Base-by-base conservation (phyloP, 75 land plant species). In the Larix kaempferi region DNA sequence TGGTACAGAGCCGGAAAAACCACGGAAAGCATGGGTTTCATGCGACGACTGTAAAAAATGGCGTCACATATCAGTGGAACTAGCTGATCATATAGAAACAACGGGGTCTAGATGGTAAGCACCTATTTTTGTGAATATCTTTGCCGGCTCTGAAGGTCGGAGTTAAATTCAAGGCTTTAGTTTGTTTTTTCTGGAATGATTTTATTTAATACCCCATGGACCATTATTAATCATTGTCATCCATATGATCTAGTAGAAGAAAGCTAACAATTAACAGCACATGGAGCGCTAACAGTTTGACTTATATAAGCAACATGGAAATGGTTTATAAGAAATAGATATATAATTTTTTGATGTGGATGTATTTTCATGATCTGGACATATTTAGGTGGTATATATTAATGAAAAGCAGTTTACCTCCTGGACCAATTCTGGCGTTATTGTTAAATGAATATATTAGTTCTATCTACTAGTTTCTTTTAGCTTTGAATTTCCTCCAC, bases 1-100 rank as follows among this genome's bases (percentile, higher is more conserved):
- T 25, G 59, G 56, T 23, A 52, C 57, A 26, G 73, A 41, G 54
- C 56, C 72, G 15, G 26, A 57, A 74, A 76, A n/a, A 17, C 44
- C 79, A 3, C 66, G 63, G 60, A 60, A 54, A 16, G 77, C 84
- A 33, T 83, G 85, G 85, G 85, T 83, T 23, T 22, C 49, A 16
- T 83, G 85, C 52, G 85, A 83, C 67, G 84, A 83, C 52, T 83
- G 85, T 58, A 55, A 33, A 6, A 83, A 83, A 76, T 83, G 85
- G 85, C 84, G 79, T 41, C 77, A 74, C 84, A 83, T 83, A 29
- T 56, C 84, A 22, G 74, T 78, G 33, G 85, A 83, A 16, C 74
- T 83, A 39, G 85, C 85, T 25, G 85, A 83, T 49, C 26, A 80
- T 44, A 76, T 83, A 60, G 84, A 82, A 11, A 59, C 29, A 41